A percentile compares a stretch with the other conserved stretches of the same genome.
Evolutionary conservation across 371 early-diverging fungal species (phyloP).

Genomic region (Basidiobolus meristosporus): DNA sequence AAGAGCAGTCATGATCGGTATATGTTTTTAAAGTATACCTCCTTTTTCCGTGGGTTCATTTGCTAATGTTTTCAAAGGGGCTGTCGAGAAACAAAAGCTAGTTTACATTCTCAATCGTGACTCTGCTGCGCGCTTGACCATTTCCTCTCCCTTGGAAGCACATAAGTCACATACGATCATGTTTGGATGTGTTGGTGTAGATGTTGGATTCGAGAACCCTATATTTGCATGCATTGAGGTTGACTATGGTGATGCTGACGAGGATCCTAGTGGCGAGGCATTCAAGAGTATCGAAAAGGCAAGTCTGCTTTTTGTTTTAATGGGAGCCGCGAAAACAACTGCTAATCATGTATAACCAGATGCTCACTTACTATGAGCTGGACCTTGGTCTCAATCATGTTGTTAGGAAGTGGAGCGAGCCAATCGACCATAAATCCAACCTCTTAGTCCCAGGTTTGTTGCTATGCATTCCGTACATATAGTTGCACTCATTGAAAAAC

Average conservation of each 20-base stretch:
- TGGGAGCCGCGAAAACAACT: not conserved
- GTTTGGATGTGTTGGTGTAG: constrained; percentile 66
- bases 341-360: constrained; percentile 6
- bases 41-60: not conserved
- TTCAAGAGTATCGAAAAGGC: constrained; percentile 52
- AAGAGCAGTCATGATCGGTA: constrained; percentile 85
- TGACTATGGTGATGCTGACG: constrained; percentile 70
- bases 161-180: constrained; percentile 64
- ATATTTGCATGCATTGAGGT: constrained; percentile 87
- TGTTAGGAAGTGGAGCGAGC: constrained; percentile 79
- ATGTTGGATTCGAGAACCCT: constrained; percentile 97
- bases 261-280: constrained; percentile 62
- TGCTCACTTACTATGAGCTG: constrained; percentile 86
- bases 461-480: not conserved
- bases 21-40: not conserved
- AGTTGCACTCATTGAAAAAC: not conserved
- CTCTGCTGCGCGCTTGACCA: constrained; percentile 60
- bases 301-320: not conserved
- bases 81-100: constrained; percentile 85
- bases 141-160: constrained; percentile 91
- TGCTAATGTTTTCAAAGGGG: constrained; percentile 17
- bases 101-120: constrained; percentile 93
- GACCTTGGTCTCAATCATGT: constrained; percentile 97
- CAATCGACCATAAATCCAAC: constrained; percentile 60
- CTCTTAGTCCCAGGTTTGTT: constrained; percentile 47